A percentile compares a stretch with the other conserved stretches of the same genome.
phyloP scores from a whole-genome alignment of 495 filamentous ascomycete genomes.

The Lophium mytilinum region DNA sequence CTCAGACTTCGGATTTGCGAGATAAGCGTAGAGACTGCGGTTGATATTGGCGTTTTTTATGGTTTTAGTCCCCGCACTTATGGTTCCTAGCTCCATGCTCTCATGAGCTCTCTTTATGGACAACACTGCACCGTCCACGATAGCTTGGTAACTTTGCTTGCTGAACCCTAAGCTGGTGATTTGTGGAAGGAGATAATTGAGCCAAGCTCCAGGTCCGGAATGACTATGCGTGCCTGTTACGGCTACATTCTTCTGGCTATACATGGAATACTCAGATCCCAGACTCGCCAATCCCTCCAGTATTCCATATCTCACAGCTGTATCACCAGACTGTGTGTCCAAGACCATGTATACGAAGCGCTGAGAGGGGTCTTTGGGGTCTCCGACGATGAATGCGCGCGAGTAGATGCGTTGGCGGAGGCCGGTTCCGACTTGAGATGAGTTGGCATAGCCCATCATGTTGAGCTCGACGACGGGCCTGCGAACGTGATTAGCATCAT shows the following conservation, averaged over 20 bases:
- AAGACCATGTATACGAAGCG: constrained; percentile 84
- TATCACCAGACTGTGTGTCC: constrained; percentile 85
- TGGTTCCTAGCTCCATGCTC: constrained; percentile 58
- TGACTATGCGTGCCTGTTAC: constrained; percentile 92
- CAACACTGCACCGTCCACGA: constrained; percentile 76
- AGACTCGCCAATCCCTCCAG: constrained; percentile 59
- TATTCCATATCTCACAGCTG: constrained; percentile 80
- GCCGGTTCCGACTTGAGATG: constrained; percentile 78
- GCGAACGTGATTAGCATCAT: constrained; percentile 1
- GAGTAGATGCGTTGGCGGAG: constrained; percentile 86
- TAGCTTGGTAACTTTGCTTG: constrained; percentile 78
- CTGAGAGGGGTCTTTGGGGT: constrained; percentile 54
- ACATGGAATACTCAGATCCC: constrained; percentile 62
- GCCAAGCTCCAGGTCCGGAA: constrained; percentile 85
- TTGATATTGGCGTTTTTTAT: constrained; percentile 82
- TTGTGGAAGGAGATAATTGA: constrained; percentile 93
- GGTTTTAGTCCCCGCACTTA: constrained; percentile 66
- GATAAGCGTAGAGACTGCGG: constrained; percentile 82
- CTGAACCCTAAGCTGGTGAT: constrained; percentile 87
- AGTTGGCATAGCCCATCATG: constrained; percentile 86
- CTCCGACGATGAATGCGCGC: constrained; percentile 81
- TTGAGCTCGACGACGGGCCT: constrained; percentile 86
- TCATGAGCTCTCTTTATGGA: constrained; percentile 80
- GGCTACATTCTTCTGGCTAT: constrained; percentile 78
- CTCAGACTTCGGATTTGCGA: constrained; percentile 78